Conservation (phyloP, 176 grass and related monocot genomes). For the Rhynchospora breviuscula region DNA sequence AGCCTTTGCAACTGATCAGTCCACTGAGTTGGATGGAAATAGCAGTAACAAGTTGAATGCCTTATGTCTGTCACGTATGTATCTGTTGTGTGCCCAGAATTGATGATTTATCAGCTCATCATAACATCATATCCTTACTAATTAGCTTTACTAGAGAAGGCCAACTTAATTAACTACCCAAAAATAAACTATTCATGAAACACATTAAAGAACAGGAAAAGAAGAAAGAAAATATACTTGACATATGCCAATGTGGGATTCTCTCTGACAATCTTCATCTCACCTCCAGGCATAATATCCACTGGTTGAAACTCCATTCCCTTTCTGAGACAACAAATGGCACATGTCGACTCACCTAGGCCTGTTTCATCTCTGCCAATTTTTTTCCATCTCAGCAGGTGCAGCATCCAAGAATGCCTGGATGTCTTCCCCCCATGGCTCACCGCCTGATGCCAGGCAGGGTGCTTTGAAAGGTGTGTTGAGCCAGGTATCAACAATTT, state of each 20-base stretch:
- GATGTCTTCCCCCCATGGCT: slow-evolving; percentile 62
- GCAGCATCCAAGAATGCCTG: slow-evolving; percentile 61
- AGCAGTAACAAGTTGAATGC: too few species aligned
- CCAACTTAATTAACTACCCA: not conserved
- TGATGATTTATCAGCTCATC: too few species aligned
- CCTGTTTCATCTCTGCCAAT: slow-evolving; percentile 30
- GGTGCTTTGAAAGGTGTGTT: slow-evolving; percentile 69
- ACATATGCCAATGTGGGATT: slow-evolving; percentile 87
- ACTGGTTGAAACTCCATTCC: slow-evolving; percentile 79
- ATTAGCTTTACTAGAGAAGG: too few species aligned
- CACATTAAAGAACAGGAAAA: not conserved
- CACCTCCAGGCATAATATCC: slow-evolving; percentile 82
- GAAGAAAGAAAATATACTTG: not conserved
- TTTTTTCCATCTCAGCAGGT: slow-evolving; percentile 60
- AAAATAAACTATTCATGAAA: not conserved
- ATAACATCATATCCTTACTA: too few species aligned
- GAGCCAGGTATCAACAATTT: slow-evolving; percentile 72
- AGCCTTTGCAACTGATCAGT: too few species aligned
- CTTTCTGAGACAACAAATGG: slow-evolving; percentile 76
- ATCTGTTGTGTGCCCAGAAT: too few species aligned
- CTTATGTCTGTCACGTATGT: too few species aligned
- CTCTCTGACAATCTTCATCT: slow-evolving; percentile 88
- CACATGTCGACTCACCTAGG: slow-evolving; percentile 28
- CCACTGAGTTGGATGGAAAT: too few species aligned
- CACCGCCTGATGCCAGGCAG: slow-evolving; percentile 65